Evolutionary conservation across 805 yeast genomes (phyloP).

Genomic region (Myxozyma nipponensis): DNA sequence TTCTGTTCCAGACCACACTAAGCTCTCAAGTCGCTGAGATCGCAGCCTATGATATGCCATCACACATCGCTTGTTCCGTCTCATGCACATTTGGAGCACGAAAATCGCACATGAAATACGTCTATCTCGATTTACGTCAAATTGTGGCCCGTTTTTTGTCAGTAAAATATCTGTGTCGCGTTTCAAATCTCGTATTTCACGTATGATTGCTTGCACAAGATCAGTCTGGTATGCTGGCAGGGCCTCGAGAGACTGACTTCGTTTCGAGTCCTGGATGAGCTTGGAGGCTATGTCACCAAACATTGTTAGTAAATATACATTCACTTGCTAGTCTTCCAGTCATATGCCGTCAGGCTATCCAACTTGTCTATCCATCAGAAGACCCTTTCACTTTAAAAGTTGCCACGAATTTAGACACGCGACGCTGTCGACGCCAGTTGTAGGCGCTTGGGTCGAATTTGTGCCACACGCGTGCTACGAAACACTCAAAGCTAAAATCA

Average conservation of each 20-base stretch:
- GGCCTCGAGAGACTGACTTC: slow-evolving; percentile 61
- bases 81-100: slow-evolving; percentile 70
- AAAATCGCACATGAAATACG: slow-evolving; percentile 42
- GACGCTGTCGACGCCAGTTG: no score
- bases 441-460: no score
- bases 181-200: slow-evolving; percentile 56
- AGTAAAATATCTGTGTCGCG: slow-evolving; percentile 50
- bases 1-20: slow-evolving; percentile 31
- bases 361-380: no score
- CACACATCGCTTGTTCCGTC: slow-evolving; percentile 85
- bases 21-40: slow-evolving; percentile 53
- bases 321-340: no score
- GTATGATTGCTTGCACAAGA: slow-evolving; percentile 60
- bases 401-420: no score
- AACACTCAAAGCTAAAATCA: no score
- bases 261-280: slow-evolving; percentile 77
- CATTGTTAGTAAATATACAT: no score
- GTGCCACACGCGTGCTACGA: no score
- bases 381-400: no score
- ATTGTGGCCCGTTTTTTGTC: slow-evolving; percentile 24
- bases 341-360: no score
- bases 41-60: slow-evolving; percentile 77
- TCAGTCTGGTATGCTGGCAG: slow-evolving; percentile 72
- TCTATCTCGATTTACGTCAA: slow-evolving; percentile 33
- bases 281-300: slow-evolving; percentile 85